Percentiles rank a stretch among this genome's conserved stretches.
Evolutionary conservation across 1,139 yeast genomes (phyloP).

Genomic region (Debaryomyces nepalensis): DNA sequence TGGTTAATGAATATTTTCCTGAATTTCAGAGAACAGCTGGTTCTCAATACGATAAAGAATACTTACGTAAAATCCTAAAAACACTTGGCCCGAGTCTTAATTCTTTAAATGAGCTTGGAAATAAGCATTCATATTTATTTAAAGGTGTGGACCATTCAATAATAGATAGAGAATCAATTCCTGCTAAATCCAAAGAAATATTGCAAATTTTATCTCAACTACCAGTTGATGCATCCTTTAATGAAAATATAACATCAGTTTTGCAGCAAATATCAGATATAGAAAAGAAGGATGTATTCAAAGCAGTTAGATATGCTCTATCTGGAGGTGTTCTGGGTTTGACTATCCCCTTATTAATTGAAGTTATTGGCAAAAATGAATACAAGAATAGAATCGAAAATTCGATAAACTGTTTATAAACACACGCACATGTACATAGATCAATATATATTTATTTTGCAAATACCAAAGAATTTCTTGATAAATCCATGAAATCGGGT

Average conservation of each 20-base stretch:
- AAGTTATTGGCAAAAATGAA: constrained; percentile 57
- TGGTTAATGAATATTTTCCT: constrained; percentile 37
- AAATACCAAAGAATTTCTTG: constrained; percentile 16
- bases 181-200: constrained; percentile 17
- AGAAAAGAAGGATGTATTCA: constrained; percentile 58
- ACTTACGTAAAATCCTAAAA: constrained; percentile 31
- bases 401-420: constrained; percentile 22
- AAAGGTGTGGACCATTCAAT: constrained; percentile 38
- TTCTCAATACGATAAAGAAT: constrained; percentile 23
- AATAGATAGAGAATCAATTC: constrained; percentile 15
- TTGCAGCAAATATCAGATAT: constrained; percentile 19
- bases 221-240: constrained; percentile 13
- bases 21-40: constrained; percentile 22
- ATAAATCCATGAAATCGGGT: constrained; percentile 39
- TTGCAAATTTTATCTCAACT: constrained; percentile 15
- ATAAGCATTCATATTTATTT: constrained; percentile 54
- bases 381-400: constrained; percentile 39
- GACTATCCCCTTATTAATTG: constrained; percentile 62
- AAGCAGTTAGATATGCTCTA: constrained; percentile 69
- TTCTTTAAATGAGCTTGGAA: constrained; percentile 52
- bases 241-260: constrained; percentile 21
- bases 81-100: constrained; percentile 46
- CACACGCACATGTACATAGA: constrained; percentile 9
- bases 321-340: constrained; percentile 76
- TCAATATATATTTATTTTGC: constrained; percentile 9